Percentiles rank a stretch among this genome's conserved stretches.
phyloP scores from a whole-genome alignment of 169 alveolate species.

The Plasmodium berghei region DNA sequence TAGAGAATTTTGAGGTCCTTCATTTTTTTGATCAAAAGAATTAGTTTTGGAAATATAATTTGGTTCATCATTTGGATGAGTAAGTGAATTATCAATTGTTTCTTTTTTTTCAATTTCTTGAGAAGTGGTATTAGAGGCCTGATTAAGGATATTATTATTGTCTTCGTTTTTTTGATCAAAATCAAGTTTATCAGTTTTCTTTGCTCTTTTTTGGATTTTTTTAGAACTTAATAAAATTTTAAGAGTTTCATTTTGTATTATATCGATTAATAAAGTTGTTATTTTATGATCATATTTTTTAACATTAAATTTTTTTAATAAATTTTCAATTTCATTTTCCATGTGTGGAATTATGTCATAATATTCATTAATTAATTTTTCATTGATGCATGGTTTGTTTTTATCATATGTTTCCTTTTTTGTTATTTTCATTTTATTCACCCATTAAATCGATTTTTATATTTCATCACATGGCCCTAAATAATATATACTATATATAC shows the following conservation, averaged over 20 bases:
- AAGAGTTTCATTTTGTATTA: slow-evolving; percentile 73
- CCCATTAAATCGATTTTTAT: not conserved
- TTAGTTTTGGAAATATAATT: not conserved
- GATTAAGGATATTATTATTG: no score
- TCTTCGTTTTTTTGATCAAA: no score
- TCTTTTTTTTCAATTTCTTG: not conserved
- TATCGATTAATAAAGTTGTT: slow-evolving; percentile 51
- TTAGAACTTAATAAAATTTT: slow-evolving; percentile 53
- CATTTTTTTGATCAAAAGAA: not conserved
- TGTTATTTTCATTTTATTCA: slow-evolving; percentile 25
- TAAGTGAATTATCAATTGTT: not conserved
- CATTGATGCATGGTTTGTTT: not conserved
- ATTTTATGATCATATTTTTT: slow-evolving; percentile 74
- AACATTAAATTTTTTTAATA: slow-evolving; percentile 41
- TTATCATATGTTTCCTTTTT: slow-evolving; percentile 4
- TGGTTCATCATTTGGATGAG: not conserved
- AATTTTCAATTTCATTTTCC: slow-evolving; percentile 65
- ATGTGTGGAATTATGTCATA: slow-evolving; percentile 48
- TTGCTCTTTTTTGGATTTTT: slow-evolving; percentile 19
- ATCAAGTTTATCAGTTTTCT: not conserved
- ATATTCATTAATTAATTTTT: slow-evolving; percentile 9
- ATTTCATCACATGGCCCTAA: no score
- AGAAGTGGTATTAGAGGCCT: no score
- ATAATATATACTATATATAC: no score
- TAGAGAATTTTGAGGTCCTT: no score